These are phyloP conservation scores for Trametes sanguinea DNA, from an alignment of 768 basidiomycete species.

Conservation along the genomic window DNA sequence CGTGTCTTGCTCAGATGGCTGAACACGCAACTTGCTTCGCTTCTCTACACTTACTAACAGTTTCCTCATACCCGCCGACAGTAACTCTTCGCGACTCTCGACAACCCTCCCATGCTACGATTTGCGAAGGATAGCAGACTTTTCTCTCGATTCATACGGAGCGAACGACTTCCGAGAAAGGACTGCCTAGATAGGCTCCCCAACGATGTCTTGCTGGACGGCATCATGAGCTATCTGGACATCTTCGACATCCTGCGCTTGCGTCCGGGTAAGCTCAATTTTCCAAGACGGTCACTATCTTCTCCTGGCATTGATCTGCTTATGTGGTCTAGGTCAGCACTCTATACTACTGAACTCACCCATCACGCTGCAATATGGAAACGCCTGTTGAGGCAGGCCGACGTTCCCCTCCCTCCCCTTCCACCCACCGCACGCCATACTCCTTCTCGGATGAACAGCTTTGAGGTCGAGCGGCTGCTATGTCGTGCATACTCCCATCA, in stretches of 20 bases:
- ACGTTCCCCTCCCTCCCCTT: slow-evolving; percentile 59
- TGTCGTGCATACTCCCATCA: slow-evolving; percentile 60
- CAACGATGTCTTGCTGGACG: slow-evolving; percentile 42
- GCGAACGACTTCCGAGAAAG: not conserved
- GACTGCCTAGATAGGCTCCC: slow-evolving; percentile 31
- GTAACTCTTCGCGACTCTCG: no score
- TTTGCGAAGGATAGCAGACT: no score
- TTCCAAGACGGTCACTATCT: not conserved
- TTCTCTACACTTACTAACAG: no score
- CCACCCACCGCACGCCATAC: slow-evolving; percentile 58
- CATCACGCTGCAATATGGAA: slow-evolving; percentile 74
- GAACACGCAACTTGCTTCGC: no score
- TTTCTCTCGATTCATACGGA: no score
- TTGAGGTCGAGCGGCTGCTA: slow-evolving; percentile 58
- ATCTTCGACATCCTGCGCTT: slow-evolving; percentile 41
- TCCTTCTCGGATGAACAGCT: slow-evolving; percentile 33
- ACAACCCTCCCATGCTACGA: no score
- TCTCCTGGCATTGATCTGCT: not conserved
- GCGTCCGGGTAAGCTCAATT: slow-evolving; percentile 36
- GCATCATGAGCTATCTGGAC: slow-evolving; percentile 38
- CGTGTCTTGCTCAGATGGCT: no score
- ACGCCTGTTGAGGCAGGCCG: slow-evolving; percentile 54
- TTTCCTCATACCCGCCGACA: no score
- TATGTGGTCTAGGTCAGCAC: slow-evolving; percentile 50
- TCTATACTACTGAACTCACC: slow-evolving; percentile 59